These are phyloP conservation scores for Kwoniella bestiolae DNA, from an alignment of 768 basidiomycete genomes.

Conservation along the genomic window DNA sequence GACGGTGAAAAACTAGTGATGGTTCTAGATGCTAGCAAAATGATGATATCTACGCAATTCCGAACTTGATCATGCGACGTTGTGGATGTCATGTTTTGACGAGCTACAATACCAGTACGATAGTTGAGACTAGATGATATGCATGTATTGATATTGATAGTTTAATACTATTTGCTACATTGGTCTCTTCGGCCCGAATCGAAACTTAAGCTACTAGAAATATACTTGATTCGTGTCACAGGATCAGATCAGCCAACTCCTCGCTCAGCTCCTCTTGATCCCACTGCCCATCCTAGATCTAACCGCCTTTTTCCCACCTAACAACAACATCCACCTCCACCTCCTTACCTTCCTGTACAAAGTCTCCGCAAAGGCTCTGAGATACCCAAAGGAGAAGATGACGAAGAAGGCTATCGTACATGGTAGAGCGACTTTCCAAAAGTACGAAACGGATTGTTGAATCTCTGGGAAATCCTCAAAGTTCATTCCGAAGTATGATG, in stretches of 20 bases:
- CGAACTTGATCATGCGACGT: too few species aligned
- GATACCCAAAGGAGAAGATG: conserved; percentile 50
- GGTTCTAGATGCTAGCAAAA: too few species aligned
- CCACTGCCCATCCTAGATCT: conserved; percentile 6
- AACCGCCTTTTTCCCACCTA: background rate
- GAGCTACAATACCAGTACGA: background rate
- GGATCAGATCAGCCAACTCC: background rate
- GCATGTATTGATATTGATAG: too few species aligned
- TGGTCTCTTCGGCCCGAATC: too few species aligned
- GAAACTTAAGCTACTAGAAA: too few species aligned
- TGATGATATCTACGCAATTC: too few species aligned
- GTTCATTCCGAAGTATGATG: conserved; percentile 55
- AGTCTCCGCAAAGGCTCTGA: conserved; percentile 24
- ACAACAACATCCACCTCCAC: conserved; percentile 15
- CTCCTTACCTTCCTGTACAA: conserved; percentile 10
- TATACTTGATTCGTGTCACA: too few species aligned
- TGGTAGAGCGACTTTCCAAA: conserved; percentile 56
- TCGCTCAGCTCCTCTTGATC: background rate
- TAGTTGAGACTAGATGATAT: background rate
- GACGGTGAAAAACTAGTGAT: too few species aligned
- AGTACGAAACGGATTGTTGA: conserved; percentile 41
- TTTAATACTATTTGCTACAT: too few species aligned
- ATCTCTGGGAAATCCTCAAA: conserved; percentile 43
- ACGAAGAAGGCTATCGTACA: conserved; percentile 52
- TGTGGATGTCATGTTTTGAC: background rate